A percentile compares a stretch with the other conserved stretches of the same genome.
Conservation (phyloP, 2,329 filamentous ascomycete species). For the Fusarium protoensiforme region DNA sequence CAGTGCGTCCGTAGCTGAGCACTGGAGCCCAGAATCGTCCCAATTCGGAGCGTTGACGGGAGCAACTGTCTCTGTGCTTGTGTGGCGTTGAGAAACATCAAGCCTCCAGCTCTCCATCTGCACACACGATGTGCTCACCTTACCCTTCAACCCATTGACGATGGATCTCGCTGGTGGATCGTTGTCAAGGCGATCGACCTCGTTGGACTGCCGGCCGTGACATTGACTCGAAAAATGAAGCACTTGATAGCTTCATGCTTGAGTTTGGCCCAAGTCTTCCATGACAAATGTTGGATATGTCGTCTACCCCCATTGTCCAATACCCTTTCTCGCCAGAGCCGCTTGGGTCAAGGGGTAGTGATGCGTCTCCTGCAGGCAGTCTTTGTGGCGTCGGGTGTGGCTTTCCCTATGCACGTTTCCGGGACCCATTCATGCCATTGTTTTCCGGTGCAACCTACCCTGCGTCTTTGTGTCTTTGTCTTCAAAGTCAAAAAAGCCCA, state of each 20-base stretch:
- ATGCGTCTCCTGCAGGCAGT: constrained; percentile 4
- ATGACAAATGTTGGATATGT: constrained; percentile 14
- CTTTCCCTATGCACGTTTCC: constrained; percentile 33
- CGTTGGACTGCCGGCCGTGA: not conserved
- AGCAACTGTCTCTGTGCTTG: not conserved
- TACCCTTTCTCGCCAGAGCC: not conserved
- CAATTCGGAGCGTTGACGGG: constrained; percentile 1
- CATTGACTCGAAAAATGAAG: not conserved
- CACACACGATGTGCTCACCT: constrained; percentile 10
- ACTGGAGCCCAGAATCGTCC: not conserved
- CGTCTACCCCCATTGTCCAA: not conserved
- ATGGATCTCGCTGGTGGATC: not conserved
- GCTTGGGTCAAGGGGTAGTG: constrained; percentile 3
- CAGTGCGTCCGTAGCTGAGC: not conserved
- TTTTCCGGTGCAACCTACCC: constrained; percentile 18
- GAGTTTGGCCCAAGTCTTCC: not conserved
- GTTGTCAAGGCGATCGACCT: constrained; percentile 30
- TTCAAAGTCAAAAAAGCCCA: constrained; percentile 1
- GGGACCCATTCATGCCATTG: constrained; percentile 8
- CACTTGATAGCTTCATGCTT: constrained; percentile 1
- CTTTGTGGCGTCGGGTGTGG: constrained; percentile 32
- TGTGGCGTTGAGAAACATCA: constrained; percentile 5
- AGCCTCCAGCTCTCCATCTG: not conserved
- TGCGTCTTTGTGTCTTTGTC: constrained; percentile 5
- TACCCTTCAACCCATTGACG: not conserved